phyloP scores from a whole-genome alignment of 371 early-diverging fungal species.

The Cokeromyces recurvatus region DNA sequence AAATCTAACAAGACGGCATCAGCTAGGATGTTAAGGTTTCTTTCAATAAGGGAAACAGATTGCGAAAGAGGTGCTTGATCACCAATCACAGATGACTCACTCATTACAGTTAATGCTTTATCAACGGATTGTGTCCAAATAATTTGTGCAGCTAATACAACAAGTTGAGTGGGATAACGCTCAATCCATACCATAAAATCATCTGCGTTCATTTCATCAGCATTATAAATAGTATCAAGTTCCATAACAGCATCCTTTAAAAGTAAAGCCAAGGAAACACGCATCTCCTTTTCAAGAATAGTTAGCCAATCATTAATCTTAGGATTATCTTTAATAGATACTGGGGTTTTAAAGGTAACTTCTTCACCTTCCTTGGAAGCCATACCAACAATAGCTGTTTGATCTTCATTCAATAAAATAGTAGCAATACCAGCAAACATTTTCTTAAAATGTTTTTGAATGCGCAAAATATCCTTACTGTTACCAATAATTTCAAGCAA shows the following conservation, averaged over 20 bases:
- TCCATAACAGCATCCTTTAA: slow-evolving; percentile 71
- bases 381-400: slow-evolving; percentile 74
- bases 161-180: slow-evolving; percentile 89
- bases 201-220: slow-evolving; percentile 51
- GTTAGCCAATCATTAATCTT: slow-evolving; percentile 97
- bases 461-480: slow-evolving; percentile 89
- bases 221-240: slow-evolving; percentile 62
- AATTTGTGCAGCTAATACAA: slow-evolving; percentile 87
- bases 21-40: slow-evolving; percentile 82
- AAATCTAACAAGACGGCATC: slow-evolving; percentile 90
- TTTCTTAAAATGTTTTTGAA: slow-evolving; percentile 98
- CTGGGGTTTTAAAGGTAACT: slow-evolving; percentile 74
- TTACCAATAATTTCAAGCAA: slow-evolving; percentile 98
- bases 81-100: slow-evolving; percentile 28
- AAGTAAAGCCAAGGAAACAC: slow-evolving; percentile 72
- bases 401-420: slow-evolving; percentile 77
- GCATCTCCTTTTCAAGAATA: slow-evolving; percentile 92
- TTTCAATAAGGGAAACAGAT: slow-evolving; percentile 64
- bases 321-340: slow-evolving; percentile 78
- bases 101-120: slow-evolving; percentile 51
- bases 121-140: slow-evolving; percentile 92
- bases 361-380: slow-evolving; percentile 92
- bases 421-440: slow-evolving; percentile 98
- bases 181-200: slow-evolving; percentile 86
- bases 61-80: slow-evolving; percentile 46